A percentile compares a stretch with the other conserved stretches of the same genome.
phyloP scores from a whole-genome alignment of 2,329 filamentous ascomycete genomes.

The Xylaria arbuscula region DNA sequence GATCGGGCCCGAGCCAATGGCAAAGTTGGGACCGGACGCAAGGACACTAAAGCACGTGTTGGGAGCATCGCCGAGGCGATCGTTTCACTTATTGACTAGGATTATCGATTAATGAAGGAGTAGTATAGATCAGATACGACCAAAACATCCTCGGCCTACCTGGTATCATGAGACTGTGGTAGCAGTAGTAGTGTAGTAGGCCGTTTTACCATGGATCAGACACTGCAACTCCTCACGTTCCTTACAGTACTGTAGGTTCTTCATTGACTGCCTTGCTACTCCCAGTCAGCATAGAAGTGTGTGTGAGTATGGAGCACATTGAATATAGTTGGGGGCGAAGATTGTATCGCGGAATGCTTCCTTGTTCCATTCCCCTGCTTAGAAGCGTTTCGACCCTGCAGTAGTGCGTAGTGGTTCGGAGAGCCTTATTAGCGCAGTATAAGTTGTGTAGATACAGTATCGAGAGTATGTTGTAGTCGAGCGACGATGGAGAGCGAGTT shows the following conservation, averaged over 20 bases:
- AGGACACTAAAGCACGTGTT: constrained; percentile 34
- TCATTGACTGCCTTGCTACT: no score
- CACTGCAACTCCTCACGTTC: no score
- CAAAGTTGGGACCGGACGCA: constrained; percentile 32
- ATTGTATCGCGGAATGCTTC: background rate
- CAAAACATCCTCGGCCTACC: no score
- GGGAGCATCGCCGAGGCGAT: constrained; percentile 21
- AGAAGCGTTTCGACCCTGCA: constrained; percentile 23
- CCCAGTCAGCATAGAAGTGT: no score
- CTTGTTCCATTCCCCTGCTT: constrained; percentile 8
- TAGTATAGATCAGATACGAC: no score
- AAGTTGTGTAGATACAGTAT: no score
- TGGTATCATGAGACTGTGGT: no score
- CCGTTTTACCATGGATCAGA: no score
- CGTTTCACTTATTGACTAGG: constrained; percentile 34
- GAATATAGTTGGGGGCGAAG: background rate
- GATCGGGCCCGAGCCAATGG: constrained; percentile 30
- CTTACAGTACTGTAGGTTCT: no score
- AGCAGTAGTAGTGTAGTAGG: no score
- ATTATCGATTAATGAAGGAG: constrained; percentile 24
- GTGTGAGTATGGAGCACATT: background rate
- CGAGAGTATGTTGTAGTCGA: background rate
- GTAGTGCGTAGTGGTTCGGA: constrained; percentile 21
- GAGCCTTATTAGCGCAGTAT: constrained; percentile 23
- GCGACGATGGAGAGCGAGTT: background rate